Base-by-base conservation (phyloP, 306 rosid genomes). In the Vachellia collinsii region DNA sequence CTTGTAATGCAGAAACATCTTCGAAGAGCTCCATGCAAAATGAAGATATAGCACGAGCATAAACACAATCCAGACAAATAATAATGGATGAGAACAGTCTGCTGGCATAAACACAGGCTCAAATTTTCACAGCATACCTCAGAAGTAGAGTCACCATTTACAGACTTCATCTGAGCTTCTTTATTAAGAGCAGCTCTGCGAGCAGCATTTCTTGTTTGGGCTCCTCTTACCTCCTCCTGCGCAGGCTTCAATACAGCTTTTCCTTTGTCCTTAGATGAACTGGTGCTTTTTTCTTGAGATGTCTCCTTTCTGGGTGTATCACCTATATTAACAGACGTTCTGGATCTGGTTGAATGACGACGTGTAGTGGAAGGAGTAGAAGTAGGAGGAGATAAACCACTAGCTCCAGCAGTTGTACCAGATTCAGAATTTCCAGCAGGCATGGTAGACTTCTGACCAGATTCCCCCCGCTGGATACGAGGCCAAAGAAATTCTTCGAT, bases 401-500 rank as follows among this genome's bases (percentile, higher is more conserved):
- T 93, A 73, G 97, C 87, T 77, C 87, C 93, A 70, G 97, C 90
- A 19, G 92, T 88, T 34, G 93, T 85, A 61, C 98, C 99, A 64
- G 94, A 90, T 85, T 96, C 99, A 20, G 96, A 86, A 74, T 95
- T 93, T 73, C 92, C 96, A 56, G 83, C 87, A 75, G 96, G 91
- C 54, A 83, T 82, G 29, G 88, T 61, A 56, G 90, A 84, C 87
- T 90, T 91, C 86, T 92, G 97, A 78, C 88, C 93, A 84, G 98
- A 88, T 83, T 93, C 97, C 63, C 91, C 81, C 69, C 96, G 90
- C 84, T 93, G 99, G 80, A 96, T 88, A 68, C 99, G 93, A 76
- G 97, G 93, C 99, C 99, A 96, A 72, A 96, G 94, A 85, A 96
- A 96, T 74, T 96, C 99, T 78, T 96, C 99, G 43, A 93, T 92